phyloP scores from a whole-genome alignment of 2,329 filamentous ascomycete species.

The Trichophyton equinum region DNA sequence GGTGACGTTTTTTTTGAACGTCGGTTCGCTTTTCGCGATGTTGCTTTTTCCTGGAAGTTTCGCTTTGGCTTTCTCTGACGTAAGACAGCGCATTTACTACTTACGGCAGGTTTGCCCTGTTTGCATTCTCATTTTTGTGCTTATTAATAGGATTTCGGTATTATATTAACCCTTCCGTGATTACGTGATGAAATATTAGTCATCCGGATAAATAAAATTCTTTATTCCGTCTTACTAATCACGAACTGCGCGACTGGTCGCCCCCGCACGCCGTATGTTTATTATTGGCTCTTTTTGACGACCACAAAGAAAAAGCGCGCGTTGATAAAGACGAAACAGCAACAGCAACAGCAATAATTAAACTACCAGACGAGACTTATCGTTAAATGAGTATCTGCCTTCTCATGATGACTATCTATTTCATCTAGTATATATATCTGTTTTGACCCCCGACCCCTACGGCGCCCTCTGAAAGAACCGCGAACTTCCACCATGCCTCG shows the following conservation, averaged over 20 bases:
- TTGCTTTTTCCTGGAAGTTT: too few species aligned
- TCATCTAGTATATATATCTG: background rate
- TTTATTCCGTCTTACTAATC: background rate
- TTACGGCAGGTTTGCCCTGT: background rate
- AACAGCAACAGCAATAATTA: background rate
- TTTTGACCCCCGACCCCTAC: background rate
- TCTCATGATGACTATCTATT: background rate
- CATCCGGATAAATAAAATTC: background rate
- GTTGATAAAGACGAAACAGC: background rate
- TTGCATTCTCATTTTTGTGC: background rate
- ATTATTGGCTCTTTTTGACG: conserved; percentile 18
- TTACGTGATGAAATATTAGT: background rate
- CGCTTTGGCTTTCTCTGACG: background rate
- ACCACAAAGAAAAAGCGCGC: background rate
- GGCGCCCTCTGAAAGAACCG: background rate
- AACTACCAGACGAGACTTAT: background rate
- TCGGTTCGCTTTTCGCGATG: too few species aligned
- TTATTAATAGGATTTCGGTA: background rate
- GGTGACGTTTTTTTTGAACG: too few species aligned
- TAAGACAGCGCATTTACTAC: background rate
- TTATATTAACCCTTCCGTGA: background rate
- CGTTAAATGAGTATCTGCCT: background rate
- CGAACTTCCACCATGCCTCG: conserved; percentile 39
- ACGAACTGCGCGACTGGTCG: conserved; percentile 16
- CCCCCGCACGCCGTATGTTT: conserved; percentile 26